A percentile compares a stretch with the other conserved stretches of the same genome.
These are phyloP conservation scores for Primulina huaijiensis DNA, from an alignment of 257 asterid genomes.

Conservation along the genomic window DNA sequence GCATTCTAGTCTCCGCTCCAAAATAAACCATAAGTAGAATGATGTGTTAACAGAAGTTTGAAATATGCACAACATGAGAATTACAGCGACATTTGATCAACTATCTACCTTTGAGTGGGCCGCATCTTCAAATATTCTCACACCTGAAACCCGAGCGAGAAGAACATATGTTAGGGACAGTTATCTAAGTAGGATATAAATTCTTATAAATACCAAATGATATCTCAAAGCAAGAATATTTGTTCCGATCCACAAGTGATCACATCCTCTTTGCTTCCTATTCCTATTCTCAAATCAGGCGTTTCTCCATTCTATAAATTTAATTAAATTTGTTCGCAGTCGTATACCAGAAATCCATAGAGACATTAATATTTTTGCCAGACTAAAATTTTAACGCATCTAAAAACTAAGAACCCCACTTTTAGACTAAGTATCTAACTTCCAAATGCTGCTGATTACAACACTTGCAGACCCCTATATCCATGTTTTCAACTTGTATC, in stretches of 20 bases:
- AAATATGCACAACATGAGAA: not conserved
- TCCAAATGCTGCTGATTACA: constrained; percentile 12
- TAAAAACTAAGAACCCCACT: constrained; percentile 4
- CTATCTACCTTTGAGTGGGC: constrained; percentile 67
- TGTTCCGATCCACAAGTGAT: not conserved
- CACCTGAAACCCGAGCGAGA: constrained; percentile 61
- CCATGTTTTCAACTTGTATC: constrained; percentile 6
- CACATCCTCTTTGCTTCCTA: not conserved
- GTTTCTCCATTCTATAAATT: constrained; percentile 13
- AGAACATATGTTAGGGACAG: constrained; percentile 20
- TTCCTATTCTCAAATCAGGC: not conserved
- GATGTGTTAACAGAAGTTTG: not conserved
- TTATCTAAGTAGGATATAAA: constrained; percentile 5
- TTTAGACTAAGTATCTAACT: not conserved
- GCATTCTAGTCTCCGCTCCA: constrained; percentile 1
- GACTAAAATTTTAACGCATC: constrained; percentile 6
- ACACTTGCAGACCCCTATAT: not conserved
- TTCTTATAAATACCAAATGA: not conserved
- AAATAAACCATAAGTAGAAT: constrained; percentile 8
- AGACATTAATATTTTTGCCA: constrained; percentile 8
- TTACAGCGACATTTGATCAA: not conserved
- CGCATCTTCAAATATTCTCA: constrained; percentile 89
- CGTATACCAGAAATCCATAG: constrained; percentile 1
- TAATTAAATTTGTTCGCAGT: constrained; percentile 2
- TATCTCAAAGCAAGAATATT: constrained; percentile 11